Conservation (phyloP, 2,329 filamentous ascomycete genomes). For the Alternaria solani region DNA sequence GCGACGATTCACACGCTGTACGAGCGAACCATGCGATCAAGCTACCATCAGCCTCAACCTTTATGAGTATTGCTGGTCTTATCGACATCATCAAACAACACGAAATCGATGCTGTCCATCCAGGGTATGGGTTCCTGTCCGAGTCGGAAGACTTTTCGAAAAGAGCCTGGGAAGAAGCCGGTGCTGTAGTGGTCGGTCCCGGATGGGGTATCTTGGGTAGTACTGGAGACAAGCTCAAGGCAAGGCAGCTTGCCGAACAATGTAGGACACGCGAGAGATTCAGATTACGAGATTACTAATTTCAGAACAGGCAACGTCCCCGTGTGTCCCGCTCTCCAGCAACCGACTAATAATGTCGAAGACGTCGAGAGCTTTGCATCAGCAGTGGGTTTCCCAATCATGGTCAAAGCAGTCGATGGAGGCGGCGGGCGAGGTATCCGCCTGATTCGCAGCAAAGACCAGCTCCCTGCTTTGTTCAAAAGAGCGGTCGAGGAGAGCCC, state of each 20-base stretch:
- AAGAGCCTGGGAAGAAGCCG: conserved; percentile 60
- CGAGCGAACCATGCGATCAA: conserved; percentile 61
- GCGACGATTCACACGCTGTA: conserved; percentile 64
- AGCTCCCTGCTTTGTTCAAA: conserved; percentile 58
- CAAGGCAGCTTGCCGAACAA: conserved; percentile 60
- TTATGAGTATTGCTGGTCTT: conserved; percentile 61
- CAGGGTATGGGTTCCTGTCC: conserved; percentile 70
- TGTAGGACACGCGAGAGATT: conserved; percentile 43
- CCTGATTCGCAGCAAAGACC: conserved; percentile 56
- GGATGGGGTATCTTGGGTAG: conserved; percentile 64
- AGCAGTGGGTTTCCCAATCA: conserved; percentile 61
- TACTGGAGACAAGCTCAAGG: conserved; percentile 65
- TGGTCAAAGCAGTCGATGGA: conserved; percentile 71
- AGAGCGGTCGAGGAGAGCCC: conserved; percentile 67
- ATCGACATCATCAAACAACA: conserved; percentile 59
- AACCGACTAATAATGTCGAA: conserved; percentile 54
- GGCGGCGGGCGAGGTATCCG: conserved; percentile 69
- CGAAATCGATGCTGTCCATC: conserved; percentile 64
- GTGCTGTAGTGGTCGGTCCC: conserved; percentile 62
- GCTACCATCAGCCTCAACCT: conserved; percentile 61
- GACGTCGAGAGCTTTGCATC: conserved; percentile 67
- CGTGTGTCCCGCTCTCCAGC: conserved; percentile 58
- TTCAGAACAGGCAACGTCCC: conserved; percentile 55
- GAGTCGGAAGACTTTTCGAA: conserved; percentile 62
- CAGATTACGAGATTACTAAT: not conserved